Conservation (phyloP, 768 basidiomycete genomes). For the Dictyophora rubrovolvata region DNA sequence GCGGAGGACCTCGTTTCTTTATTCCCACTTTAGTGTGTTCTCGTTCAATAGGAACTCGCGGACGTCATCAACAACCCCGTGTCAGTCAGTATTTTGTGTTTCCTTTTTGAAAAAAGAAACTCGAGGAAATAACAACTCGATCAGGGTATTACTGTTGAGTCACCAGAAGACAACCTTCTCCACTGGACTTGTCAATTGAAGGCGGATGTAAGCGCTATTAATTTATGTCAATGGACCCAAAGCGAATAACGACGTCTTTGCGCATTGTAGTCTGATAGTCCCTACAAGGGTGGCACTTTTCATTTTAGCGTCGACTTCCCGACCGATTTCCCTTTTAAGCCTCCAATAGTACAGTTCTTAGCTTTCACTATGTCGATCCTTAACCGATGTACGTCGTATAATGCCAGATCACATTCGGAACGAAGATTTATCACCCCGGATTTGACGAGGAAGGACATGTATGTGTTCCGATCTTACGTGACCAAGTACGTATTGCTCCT, state of each 20-base stretch:
- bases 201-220: slow-evolving; percentile 45
- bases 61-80: slow-evolving; percentile 56
- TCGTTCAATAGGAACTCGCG: slow-evolving; percentile 47
- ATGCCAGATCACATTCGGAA: slow-evolving; percentile 65
- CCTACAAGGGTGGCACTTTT: slow-evolving; percentile 77
- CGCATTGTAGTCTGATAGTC: slow-evolving; percentile 51
- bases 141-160: slow-evolving; percentile 54
- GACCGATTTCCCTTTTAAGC: slow-evolving; percentile 78
- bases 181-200: slow-evolving; percentile 72
- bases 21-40: not conserved
- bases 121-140: slow-evolving; percentile 3
- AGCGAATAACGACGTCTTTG: not conserved
- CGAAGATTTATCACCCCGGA: slow-evolving; percentile 85
- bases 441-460: slow-evolving; percentile 84
- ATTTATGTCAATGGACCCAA: not conserved
- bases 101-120: slow-evolving; percentile 10
- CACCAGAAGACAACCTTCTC: slow-evolving; percentile 62
- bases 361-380: not conserved
- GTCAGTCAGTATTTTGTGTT: slow-evolving; percentile 35
- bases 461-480: slow-evolving; percentile 74
- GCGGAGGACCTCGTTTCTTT: not conserved
- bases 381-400: not conserved
- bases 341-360: slow-evolving; percentile 50
- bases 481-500: slow-evolving; percentile 46
- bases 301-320: slow-evolving; percentile 67